phyloP scores from a whole-genome alignment of 2,329 filamentous ascomycete species.

The Zasmidium citrigriseum region DNA sequence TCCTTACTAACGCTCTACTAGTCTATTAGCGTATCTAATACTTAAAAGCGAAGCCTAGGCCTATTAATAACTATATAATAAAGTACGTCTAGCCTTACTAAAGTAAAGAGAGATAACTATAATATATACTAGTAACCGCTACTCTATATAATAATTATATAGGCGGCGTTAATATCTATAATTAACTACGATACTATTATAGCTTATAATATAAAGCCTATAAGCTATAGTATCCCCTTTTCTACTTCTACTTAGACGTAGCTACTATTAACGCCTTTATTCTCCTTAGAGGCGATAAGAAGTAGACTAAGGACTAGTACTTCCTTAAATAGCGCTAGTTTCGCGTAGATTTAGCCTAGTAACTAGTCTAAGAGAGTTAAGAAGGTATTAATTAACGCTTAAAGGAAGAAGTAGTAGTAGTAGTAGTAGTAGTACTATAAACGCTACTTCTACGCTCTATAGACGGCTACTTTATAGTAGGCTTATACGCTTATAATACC shows the following conservation, averaged over 20 bases:
- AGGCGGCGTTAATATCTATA: slow-evolving; percentile 1
- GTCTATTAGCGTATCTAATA: not conserved
- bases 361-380: slow-evolving; percentile 7
- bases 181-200: not conserved
- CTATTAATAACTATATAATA: not conserved
- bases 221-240: slow-evolving; percentile 9
- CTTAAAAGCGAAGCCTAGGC: not conserved
- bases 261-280: slow-evolving; percentile 10
- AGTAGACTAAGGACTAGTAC: slow-evolving; percentile 22
- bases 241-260: slow-evolving; percentile 14
- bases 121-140: not conserved
- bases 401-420: not conserved
- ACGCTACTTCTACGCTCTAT: slow-evolving; percentile 4
- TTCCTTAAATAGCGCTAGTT: slow-evolving; percentile 26
- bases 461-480: slow-evolving; percentile 11
- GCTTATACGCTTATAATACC: slow-evolving; percentile 2
- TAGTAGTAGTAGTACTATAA: not conserved
- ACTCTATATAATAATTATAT: not conserved
- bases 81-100: not conserved
- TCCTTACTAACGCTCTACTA: not conserved
- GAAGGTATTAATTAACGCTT: slow-evolving; percentile 2
- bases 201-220: not conserved
- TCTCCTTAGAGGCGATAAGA: slow-evolving; percentile 14
- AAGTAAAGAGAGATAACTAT: not conserved
- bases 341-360: slow-evolving; percentile 21